These are phyloP conservation scores for Strigomonas culicis DNA, from an alignment of 208 protist genomes.

Conservation along the genomic window DNA sequence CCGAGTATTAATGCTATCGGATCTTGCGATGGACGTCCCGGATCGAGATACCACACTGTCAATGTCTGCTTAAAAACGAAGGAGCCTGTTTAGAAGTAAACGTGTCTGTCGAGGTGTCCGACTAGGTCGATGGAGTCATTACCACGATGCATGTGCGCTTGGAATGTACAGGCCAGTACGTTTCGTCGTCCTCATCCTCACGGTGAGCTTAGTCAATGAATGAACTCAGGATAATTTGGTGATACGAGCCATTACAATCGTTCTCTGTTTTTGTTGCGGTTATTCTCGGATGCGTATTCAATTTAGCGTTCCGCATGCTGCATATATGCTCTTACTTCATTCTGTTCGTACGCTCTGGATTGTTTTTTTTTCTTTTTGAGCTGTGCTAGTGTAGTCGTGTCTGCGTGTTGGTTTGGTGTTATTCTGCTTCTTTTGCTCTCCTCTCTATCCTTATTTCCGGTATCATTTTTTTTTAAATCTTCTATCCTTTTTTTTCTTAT, in stretches of 20 bases:
- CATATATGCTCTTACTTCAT: no score
- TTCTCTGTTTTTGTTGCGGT: background rate
- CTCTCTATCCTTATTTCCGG: background rate
- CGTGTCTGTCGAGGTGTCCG: background rate
- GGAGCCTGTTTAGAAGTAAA: background rate
- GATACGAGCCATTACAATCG: background rate
- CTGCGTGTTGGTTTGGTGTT: no score
- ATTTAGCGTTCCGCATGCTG: no score
- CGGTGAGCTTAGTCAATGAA: background rate
- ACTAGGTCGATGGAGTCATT: background rate
- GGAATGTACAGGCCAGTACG: no score
- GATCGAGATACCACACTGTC: no score
- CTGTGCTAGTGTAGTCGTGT: no score
- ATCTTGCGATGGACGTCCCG: no score
- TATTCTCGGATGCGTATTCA: no score
- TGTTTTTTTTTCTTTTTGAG: constrained; percentile 1
- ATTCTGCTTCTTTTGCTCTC: background rate
- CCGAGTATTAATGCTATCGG: no score
- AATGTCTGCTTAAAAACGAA: background rate
- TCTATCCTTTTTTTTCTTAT: background rate
- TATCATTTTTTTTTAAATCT: background rate
- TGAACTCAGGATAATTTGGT: background rate
- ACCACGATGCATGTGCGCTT: no score
- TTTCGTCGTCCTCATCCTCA: background rate
- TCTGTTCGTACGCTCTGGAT: no score